Percentiles rank a stretch among this genome's conserved stretches.
Conservation (phyloP, 2,329 filamentous ascomycete species). For the Phaeoacremonium minimum region DNA sequence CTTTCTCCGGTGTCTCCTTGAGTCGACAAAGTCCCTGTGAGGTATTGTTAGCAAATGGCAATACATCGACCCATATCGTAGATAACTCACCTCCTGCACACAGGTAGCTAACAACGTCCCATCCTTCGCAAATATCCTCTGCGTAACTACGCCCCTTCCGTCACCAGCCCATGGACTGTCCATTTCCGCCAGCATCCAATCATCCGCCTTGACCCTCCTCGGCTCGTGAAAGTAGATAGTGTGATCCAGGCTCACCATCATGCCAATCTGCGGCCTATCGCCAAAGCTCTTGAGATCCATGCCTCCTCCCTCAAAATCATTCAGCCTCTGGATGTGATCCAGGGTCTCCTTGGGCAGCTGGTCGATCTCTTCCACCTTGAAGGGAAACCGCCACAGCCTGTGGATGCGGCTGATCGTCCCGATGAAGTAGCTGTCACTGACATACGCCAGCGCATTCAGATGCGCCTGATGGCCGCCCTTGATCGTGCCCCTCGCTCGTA, state of each 20-base stretch:
- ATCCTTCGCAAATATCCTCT: slow-evolving; percentile 68
- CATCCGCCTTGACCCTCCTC: slow-evolving; percentile 51
- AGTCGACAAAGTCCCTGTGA: too few relatives aligned
- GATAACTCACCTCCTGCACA: slow-evolving; percentile 65
- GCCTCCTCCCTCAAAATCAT: slow-evolving; percentile 33
- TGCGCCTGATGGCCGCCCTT: slow-evolving; percentile 76
- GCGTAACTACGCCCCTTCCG: slow-evolving; percentile 70
- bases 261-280: slow-evolving; percentile 61
- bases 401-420: slow-evolving; percentile 82
- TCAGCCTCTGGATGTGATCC: slow-evolving; percentile 29
- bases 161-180: slow-evolving; percentile 77
- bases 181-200: slow-evolving; percentile 81
- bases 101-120: slow-evolving; percentile 74
- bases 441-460: slow-evolving; percentile 83
- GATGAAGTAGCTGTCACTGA: slow-evolving; percentile 91
- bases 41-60: too few relatives aligned
- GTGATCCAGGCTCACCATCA: slow-evolving; percentile 82
- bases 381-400: slow-evolving; percentile 69
- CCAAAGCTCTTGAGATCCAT: slow-evolving; percentile 15
- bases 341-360: slow-evolving; percentile 36
- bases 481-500: slow-evolving; percentile 70
- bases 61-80: too few relatives aligned
- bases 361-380: slow-evolving; percentile 48
- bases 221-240: slow-evolving; percentile 66
- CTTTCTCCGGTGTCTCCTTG: too few relatives aligned